Evolutionary conservation across 805 yeast genomes (phyloP).

Genomic region (Lipomyces mesembrius): DNA sequence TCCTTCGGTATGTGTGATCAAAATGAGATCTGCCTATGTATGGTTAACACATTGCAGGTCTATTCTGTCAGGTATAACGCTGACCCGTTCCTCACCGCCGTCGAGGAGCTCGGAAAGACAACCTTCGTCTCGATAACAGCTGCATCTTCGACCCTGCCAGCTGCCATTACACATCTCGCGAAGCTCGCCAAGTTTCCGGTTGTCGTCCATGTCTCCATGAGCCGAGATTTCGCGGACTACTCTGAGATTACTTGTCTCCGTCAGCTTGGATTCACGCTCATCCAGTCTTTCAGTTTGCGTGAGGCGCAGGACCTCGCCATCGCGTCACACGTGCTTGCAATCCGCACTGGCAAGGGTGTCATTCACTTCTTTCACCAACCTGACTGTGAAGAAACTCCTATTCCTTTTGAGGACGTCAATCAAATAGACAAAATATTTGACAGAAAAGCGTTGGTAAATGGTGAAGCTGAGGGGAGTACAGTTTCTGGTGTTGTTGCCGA

Average conservation of each 20-base stretch:
- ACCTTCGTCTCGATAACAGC: conserved; percentile 55
- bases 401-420: conserved; percentile 29
- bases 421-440: conserved; percentile 22
- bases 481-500: conserved; percentile 33
- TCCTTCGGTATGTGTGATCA: conserved; percentile 23
- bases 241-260: conserved; percentile 70
- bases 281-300: conserved; percentile 64
- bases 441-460: conserved; percentile 20
- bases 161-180: conserved; percentile 63
- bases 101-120: conserved; percentile 44
- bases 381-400: conserved; percentile 15
- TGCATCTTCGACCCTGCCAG: conserved; percentile 58
- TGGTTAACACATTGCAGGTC: conserved; percentile 18
- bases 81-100: conserved; percentile 58
- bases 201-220: conserved; percentile 58
- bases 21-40: conserved; percentile 1
- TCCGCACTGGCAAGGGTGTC: conserved; percentile 57
- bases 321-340: conserved; percentile 63
- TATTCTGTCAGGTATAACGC: conserved; percentile 50
- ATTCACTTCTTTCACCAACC: conserved; percentile 64
- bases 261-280: conserved; percentile 64
- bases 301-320: conserved; percentile 61
- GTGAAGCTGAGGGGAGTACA: conserved; percentile 26
- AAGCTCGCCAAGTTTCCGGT: conserved; percentile 50
- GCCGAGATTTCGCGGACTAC: conserved; percentile 57